A percentile compares a stretch with the other conserved stretches of the same genome.
Evolutionary conservation across 805 yeast genomes (phyloP).

Genomic region (Lachancea kluyveri): DNA sequence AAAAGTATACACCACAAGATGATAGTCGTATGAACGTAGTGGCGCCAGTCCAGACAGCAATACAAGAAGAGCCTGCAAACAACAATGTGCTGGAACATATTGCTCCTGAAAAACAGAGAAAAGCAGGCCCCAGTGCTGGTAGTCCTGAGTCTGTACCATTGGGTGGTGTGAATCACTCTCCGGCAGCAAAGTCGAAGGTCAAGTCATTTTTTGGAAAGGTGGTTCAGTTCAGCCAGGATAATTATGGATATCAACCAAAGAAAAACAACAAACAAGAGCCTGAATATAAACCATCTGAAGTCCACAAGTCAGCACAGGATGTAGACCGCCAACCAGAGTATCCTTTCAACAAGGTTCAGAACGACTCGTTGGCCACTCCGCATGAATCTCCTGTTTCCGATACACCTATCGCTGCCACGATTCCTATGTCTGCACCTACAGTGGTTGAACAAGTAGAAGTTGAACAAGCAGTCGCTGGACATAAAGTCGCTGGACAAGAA

Average conservation of each 20-base stretch:
- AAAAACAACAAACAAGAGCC: constrained; percentile 6
- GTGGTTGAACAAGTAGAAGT: too few species aligned
- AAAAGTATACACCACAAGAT: constrained; percentile 29
- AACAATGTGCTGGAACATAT: too few species aligned
- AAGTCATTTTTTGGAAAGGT: constrained; percentile 26
- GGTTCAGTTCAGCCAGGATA: constrained; percentile 29
- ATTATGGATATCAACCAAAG: constrained; percentile 28
- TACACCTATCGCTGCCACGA: too few species aligned
- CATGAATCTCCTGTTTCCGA: too few species aligned
- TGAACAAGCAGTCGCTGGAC: too few species aligned
- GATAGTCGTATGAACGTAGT: too few species aligned
- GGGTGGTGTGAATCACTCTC: neutral
- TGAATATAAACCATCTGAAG: constrained; percentile 2
- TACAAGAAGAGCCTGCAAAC: constrained; percentile 1
- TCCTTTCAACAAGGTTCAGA: too few species aligned
- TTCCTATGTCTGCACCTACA: too few species aligned
- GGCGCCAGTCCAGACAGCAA: constrained; percentile 2
- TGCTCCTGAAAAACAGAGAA: too few species aligned
- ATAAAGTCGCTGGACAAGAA: too few species aligned
- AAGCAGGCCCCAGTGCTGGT: neutral
- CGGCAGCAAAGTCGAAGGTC: constrained; percentile 12
- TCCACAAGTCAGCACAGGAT: constrained; percentile 1
- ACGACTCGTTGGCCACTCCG: too few species aligned
- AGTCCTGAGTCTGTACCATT: too few species aligned
- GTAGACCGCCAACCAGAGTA: neutral